Evolutionary conservation across 352 stramenopile species (phyloP).

Genomic region (Pythium sukuiense): DNA sequence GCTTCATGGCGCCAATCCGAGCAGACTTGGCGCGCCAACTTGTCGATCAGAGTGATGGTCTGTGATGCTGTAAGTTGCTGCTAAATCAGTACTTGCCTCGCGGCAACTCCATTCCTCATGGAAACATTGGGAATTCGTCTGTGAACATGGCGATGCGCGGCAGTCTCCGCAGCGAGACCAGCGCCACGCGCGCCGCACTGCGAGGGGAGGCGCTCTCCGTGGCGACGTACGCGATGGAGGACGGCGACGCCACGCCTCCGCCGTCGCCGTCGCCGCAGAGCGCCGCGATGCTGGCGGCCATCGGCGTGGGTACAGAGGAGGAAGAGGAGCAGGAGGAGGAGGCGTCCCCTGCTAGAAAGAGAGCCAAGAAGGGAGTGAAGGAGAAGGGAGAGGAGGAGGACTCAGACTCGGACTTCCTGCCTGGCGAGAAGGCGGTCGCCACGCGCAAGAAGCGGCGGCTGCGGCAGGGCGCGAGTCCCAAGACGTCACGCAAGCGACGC

Average conservation of each 20-base stretch:
- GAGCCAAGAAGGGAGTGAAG: no score
- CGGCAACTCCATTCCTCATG: not conserved
- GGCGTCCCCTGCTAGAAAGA: no score
- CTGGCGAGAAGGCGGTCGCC: not conserved
- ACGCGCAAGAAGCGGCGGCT: slow-evolving; percentile 31
- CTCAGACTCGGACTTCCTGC: slow-evolving; percentile 25
- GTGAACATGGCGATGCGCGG: slow-evolving; percentile 19
- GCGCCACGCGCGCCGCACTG: slow-evolving; percentile 21
- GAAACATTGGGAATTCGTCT: slow-evolving; percentile 22
- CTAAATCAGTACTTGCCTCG: slow-evolving; percentile 13
- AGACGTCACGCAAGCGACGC: slow-evolving; percentile 1
- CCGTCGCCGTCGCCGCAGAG: slow-evolving; percentile 29
- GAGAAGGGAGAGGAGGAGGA: not conserved
- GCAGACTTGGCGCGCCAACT: not conserved
- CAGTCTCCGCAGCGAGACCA: slow-evolving; percentile 30
- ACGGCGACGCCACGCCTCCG: slow-evolving; percentile 23
- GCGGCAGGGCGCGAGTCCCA: slow-evolving; percentile 6
- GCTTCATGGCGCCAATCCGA: not conserved
- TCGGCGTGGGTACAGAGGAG: slow-evolving; percentile 12
- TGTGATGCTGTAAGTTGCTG: not conserved
- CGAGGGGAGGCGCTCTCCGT: slow-evolving; percentile 2
- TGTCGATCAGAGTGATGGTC: not conserved
- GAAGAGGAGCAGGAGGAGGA: slow-evolving; percentile 13
- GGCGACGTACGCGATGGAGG: slow-evolving; percentile 3
- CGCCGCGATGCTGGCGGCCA: slow-evolving; percentile 22